A percentile compares a stretch with the other conserved stretches of the same genome.
phyloP scores from a whole-genome alignment of 202 grass and related monocot species.

The Hordeum pubiflorum region DNA sequence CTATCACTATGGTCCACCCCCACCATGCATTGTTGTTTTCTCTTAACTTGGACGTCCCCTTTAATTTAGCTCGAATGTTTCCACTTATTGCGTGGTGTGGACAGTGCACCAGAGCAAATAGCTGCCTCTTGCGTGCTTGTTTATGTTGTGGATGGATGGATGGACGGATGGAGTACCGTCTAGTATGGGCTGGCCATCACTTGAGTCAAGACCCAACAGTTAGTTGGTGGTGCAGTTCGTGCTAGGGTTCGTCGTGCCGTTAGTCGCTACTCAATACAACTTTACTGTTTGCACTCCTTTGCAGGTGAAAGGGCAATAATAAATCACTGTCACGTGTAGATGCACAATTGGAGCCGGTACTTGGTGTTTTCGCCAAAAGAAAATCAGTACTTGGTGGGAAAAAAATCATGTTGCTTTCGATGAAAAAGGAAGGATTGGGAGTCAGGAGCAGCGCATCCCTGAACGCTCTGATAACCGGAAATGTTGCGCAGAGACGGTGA shows the following conservation, averaged over 20 bases:
- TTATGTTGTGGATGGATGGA: neutral
- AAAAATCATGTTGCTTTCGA: neutral
- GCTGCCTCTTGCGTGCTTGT: neutral
- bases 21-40: neutral
- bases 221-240: neutral
- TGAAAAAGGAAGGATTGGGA: neutral
- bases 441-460: neutral
- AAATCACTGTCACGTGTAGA: neutral
- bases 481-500: slow-evolving; percentile 8
- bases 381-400: neutral
- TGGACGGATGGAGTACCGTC: neutral
- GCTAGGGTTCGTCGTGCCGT: neutral
- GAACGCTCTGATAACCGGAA: neutral
- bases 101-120: neutral
- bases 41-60: neutral
- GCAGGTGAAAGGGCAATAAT: slow-evolving; percentile 12
- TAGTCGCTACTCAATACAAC: neutral
- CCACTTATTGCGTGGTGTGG: neutral
- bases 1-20: neutral
- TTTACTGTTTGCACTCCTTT: neutral
- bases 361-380: neutral
- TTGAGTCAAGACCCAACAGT: neutral
- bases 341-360: neutral
- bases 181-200: neutral
- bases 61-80: slow-evolving; percentile 1